phyloP scores from a whole-genome alignment of 352 stramenopile species.

The Pythium coloratum region DNA sequence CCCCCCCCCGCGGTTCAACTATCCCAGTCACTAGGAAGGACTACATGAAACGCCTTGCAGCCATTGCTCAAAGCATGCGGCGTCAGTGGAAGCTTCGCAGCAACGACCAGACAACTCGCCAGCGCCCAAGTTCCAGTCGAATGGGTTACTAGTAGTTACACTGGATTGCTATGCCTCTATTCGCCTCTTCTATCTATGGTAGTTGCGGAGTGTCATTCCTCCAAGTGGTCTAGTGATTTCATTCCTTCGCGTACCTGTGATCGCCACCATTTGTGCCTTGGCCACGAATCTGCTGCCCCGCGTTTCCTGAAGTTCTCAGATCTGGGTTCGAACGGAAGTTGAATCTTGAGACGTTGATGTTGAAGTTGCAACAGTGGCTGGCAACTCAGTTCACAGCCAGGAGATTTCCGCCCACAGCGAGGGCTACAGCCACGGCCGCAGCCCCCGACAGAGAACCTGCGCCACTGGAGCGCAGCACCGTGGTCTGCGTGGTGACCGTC shows the following conservation, averaged over 20 bases:
- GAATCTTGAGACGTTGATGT: slow-evolving; percentile 9
- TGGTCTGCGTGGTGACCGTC: slow-evolving; percentile 15
- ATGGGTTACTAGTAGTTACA: too few species aligned
- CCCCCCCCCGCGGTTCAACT: too few species aligned
- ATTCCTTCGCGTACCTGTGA: neutral
- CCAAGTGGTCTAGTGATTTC: neutral
- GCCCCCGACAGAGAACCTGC: neutral
- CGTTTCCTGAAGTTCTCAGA: slow-evolving; percentile 26
- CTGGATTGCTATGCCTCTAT: neutral
- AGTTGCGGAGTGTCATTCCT: neutral
- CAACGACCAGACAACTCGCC: too few species aligned
- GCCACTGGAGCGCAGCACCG: neutral
- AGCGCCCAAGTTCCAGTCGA: too few species aligned
- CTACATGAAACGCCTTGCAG: too few species aligned
- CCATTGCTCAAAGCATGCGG: too few species aligned
- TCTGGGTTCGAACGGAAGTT: neutral
- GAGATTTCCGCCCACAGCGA: neutral
- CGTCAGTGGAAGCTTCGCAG: neutral
- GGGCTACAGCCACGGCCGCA: too few species aligned
- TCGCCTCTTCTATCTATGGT: neutral
- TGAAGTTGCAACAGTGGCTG: neutral
- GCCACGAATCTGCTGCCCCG: neutral
- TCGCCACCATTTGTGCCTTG: too few species aligned
- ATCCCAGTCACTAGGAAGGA: too few species aligned
- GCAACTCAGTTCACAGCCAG: neutral